phyloP scores from a whole-genome alignment of 2,329 filamentous ascomycete species.

The Fusarium camptoceras region DNA sequence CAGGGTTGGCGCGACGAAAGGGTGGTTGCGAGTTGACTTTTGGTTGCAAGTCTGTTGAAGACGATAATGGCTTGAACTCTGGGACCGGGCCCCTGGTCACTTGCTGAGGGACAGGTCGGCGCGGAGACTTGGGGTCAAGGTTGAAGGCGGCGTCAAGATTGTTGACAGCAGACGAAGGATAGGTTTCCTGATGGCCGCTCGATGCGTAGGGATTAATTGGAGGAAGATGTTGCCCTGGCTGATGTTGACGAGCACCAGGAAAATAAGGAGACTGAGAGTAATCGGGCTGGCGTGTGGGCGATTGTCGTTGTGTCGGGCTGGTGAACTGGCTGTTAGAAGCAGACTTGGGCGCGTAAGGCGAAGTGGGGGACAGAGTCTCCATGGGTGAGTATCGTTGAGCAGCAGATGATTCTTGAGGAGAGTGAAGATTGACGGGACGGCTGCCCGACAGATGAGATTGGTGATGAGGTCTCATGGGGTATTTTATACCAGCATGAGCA shows the following conservation, averaged over 20 bases:
- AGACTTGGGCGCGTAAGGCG: conserved; percentile 77
- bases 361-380: conserved; percentile 85
- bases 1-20: conserved; percentile 92
- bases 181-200: conserved; percentile 70
- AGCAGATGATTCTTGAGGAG: conserved; percentile 76
- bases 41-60: conserved; percentile 79
- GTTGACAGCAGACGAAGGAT: conserved; percentile 77
- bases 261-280: conserved; percentile 73
- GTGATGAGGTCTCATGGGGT: conserved; percentile 82
- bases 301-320: conserved; percentile 74
- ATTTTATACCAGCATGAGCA: conserved; percentile 87
- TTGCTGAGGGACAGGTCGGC: conserved; percentile 61
- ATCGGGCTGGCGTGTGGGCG: conserved; percentile 77
- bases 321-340: conserved; percentile 68
- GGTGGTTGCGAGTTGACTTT: conserved; percentile 88
- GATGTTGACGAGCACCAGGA: conserved; percentile 53
- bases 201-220: conserved; percentile 77
- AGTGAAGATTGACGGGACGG: conserved; percentile 73
- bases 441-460: conserved; percentile 74
- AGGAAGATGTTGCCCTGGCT: conserved; percentile 74
- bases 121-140: conserved; percentile 69
- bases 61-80: conserved; percentile 84
- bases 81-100: conserved; percentile 78
- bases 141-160: conserved; percentile 75
- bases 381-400: conserved; percentile 96